These are phyloP conservation scores for Epichloe bromicola DNA, from an alignment of 2,329 filamentous ascomycete species.

Conservation along the genomic window DNA sequence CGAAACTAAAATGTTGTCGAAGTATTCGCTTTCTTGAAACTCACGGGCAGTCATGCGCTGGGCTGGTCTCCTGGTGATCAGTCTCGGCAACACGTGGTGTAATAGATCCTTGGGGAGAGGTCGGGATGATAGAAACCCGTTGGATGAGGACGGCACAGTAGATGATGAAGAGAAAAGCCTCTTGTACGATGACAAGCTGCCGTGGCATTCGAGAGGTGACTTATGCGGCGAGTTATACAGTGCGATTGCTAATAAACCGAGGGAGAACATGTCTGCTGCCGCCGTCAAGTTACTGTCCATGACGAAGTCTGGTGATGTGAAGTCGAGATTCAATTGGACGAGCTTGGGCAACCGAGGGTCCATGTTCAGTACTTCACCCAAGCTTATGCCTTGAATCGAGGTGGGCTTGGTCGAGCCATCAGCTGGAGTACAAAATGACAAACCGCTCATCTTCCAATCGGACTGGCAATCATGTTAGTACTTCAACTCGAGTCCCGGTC, in stretches of 20 bases:
- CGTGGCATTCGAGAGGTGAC: conserved; percentile 73
- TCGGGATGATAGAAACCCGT: conserved; percentile 73
- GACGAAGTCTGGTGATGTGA: conserved; percentile 86
- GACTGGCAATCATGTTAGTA: conserved; percentile 37
- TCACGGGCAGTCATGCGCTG: conserved; percentile 78
- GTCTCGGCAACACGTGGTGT: conserved; percentile 61
- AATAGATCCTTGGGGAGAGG: conserved; percentile 69
- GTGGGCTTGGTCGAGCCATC: conserved; percentile 62
- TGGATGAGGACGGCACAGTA: conserved; percentile 62
- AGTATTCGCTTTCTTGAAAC: conserved; percentile 91
- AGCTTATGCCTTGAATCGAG: conserved; percentile 64
- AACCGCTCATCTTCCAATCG: conserved; percentile 97
- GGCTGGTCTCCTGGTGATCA: conserved; percentile 78
- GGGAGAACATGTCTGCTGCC: conserved; percentile 83
- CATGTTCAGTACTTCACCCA: conserved; percentile 73
- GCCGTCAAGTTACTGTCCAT: conserved; percentile 78
- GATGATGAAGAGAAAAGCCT: conserved; percentile 68
- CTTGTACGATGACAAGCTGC: conserved; percentile 74
- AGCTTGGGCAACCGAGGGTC: conserved; percentile 69
- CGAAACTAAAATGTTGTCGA: conserved; percentile 92
- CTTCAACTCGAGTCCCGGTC: not conserved
- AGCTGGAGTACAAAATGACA: conserved; percentile 75
- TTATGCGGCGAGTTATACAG: conserved; percentile 89
- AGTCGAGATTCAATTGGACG: conserved; percentile 87
- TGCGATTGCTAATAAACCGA: conserved; percentile 77